Base-by-base conservation (phyloP, 768 basidiomycete genomes). In the Dictyophora rubrovolvata region DNA sequence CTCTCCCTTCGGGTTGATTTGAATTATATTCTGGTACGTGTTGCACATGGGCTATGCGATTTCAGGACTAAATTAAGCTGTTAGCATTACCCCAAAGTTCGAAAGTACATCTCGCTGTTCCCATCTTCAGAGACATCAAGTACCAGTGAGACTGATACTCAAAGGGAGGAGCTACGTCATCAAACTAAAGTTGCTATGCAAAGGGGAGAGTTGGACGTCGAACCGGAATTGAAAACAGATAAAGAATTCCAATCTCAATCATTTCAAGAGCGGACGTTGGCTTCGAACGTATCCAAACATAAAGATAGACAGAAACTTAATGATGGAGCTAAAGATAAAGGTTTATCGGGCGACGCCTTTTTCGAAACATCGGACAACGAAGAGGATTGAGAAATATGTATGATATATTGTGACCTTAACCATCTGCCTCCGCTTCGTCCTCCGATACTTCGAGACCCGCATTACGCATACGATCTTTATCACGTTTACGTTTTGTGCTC, bases 71-170 rank as follows among this genome's bases (percentile, higher is more conserved):
- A 60, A 20, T 66, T 33, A 22, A 35, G n/a, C 9, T n/a, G 14
- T 16, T 61, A 92, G 89, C 82, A 91, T 69, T 93, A 87, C 69
- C 90, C 90, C 5, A 92, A 88, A 70, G 75, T 79, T 11, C 81
- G 85, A 67, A 94, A 91, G 74, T 96, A 97, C 68, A 82, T 96
- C 33, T 89, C 93, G 1, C 77, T 97, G 23, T 94, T 93, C 69
- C 91, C 93, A 5, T 81, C 86, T 16, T 42, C 60, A 14, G 46
- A 56, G 33, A 34, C 34, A 47, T 22, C 28, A 37, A 56, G 46
- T 34, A 62, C 21, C 33, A 22, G 22, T 34, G 57, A 69, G 2
- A 81, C 82, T 6, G 77, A 82, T 57, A 69, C 72, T 21, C 75
- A 76, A 35, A 77, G 87, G 10, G 77, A 81, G 53, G 79, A 81